phyloP scores from a whole-genome alignment of 345 rosid species.

The Rhizophora mangle region DNA sequence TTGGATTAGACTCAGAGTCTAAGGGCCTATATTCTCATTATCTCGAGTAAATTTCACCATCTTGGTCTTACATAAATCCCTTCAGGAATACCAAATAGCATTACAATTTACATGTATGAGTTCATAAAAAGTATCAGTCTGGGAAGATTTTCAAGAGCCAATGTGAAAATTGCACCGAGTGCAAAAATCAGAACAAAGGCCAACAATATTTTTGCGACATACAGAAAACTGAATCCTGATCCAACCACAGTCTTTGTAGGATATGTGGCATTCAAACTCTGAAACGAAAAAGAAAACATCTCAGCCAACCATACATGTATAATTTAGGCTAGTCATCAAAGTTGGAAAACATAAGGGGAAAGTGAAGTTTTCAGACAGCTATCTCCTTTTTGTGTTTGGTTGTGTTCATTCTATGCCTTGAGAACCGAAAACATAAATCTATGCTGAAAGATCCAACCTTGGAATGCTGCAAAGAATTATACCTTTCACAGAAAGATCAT shows the following conservation, averaged over 20 bases:
- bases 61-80: neutral
- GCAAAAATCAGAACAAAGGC: constrained; percentile 64
- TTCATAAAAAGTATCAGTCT: too few species aligned
- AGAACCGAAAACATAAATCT: too few species aligned
- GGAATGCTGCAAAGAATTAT: neutral
- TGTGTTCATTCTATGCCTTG: too few species aligned
- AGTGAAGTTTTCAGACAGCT: too few species aligned
- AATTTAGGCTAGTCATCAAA: too few species aligned
- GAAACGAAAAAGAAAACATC: too few species aligned
- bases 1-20: too few species aligned
- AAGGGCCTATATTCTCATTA: neutral
- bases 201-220: constrained; percentile 53
- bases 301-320: too few species aligned
- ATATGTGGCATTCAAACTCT: too few species aligned
- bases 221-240: constrained; percentile 23
- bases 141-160: constrained; percentile 53
- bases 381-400: too few species aligned
- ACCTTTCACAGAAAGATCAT: neutral
- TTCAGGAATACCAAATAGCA: neutral
- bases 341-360: too few species aligned
- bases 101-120: neutral
- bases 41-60: neutral
- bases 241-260: constrained; percentile 7
- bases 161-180: constrained; percentile 59
- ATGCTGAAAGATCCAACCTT: neutral